Evolutionary conservation across 176 grass and related monocot species (phyloP), one percentile per base, ranked within the genome.

Genomic region (Aegilops speltoides): DNA sequence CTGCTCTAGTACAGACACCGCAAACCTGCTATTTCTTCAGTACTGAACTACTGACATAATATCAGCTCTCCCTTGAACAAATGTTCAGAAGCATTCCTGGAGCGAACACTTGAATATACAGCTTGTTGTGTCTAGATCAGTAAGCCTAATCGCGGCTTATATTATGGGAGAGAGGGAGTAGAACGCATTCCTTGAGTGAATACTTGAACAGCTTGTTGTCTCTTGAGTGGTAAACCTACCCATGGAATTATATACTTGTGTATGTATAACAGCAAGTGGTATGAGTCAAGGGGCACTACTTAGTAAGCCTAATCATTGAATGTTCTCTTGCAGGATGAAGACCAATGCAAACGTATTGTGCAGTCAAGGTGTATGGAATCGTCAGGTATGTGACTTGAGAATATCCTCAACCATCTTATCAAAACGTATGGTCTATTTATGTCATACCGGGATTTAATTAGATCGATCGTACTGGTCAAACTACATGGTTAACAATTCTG

Each of bases 281-380:
- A 54, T 54, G 50, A 0, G 50, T 54, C 0, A 0, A 78, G 82
- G 81, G 3, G 8, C 2, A 2, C 13, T 29, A 2, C 41, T 29
- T 68, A 13, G 60, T 67, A 81, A 43, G 66, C 45, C 33, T 87
- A 17, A 83, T 67, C 23, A 25, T 31, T 20, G 7, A 15, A 76
- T 75, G 12, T 1, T 82, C 11, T 93, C 50, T 86, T 85, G 63
- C 81, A 98, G 95, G 81, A 60, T 64, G 68, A 26, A 33, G 11
- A 61, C 37, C 46, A 32, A 65, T 81, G 59, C 1, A 75, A 87
- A 70, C 81, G 24, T 73, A 19, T 90, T 19, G 24, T 28, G 15
- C 86, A 14, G 82, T 82, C 88, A 34, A 81, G 85, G 68, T 82
- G 48, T 74, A 64, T 16, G 19, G 77, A 89, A 79, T 89, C 95